Evolutionary conservation across 108 stramenopile species (phyloP).

Genomic region (Licmophora abbreviata): DNA sequence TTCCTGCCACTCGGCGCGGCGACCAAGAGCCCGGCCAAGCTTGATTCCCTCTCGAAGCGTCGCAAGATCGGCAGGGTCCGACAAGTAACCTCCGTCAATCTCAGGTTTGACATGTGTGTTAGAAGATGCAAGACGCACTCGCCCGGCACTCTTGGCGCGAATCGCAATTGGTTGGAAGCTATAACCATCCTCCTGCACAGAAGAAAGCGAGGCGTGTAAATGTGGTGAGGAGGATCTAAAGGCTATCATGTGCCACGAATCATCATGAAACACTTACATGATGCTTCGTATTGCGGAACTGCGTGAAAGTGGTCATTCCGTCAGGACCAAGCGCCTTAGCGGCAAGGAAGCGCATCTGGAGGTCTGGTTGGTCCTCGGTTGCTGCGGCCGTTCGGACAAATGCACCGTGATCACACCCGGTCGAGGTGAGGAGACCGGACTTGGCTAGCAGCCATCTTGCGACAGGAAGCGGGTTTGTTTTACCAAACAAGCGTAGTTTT

Average conservation of each 20-base stretch:
- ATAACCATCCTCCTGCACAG: slow-evolving; percentile 18
- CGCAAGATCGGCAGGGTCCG: slow-evolving; percentile 15
- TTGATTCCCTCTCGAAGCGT: slow-evolving; percentile 32
- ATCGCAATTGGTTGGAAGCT: slow-evolving; percentile 24
- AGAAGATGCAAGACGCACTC: slow-evolving; percentile 15
- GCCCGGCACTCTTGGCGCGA: slow-evolving; percentile 23
- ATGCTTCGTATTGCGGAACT: slow-evolving; percentile 10
- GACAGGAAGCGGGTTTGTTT: slow-evolving; percentile 25
- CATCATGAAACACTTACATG: neutral
- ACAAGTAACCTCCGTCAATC: slow-evolving; percentile 30
- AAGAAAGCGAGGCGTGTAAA: neutral
- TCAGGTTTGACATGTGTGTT: slow-evolving; percentile 19
- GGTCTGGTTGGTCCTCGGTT: slow-evolving; percentile 21
- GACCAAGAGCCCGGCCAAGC: slow-evolving; percentile 23
- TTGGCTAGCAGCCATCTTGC: slow-evolving; percentile 28
- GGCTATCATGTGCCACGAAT: no score
- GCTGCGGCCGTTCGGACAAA: slow-evolving; percentile 27
- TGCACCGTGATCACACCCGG: slow-evolving; percentile 37
- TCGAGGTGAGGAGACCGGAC: slow-evolving; percentile 30
- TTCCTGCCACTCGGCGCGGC: slow-evolving; percentile 20
- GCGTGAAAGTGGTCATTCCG: slow-evolving; percentile 31
- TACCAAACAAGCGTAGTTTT: slow-evolving; percentile 27
- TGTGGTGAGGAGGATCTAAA: neutral
- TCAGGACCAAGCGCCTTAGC: slow-evolving; percentile 26
- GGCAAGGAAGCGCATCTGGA: slow-evolving; percentile 40